phyloP scores from a whole-genome alignment of 2,329 filamentous ascomycete species.

The Alternaria rosae region DNA sequence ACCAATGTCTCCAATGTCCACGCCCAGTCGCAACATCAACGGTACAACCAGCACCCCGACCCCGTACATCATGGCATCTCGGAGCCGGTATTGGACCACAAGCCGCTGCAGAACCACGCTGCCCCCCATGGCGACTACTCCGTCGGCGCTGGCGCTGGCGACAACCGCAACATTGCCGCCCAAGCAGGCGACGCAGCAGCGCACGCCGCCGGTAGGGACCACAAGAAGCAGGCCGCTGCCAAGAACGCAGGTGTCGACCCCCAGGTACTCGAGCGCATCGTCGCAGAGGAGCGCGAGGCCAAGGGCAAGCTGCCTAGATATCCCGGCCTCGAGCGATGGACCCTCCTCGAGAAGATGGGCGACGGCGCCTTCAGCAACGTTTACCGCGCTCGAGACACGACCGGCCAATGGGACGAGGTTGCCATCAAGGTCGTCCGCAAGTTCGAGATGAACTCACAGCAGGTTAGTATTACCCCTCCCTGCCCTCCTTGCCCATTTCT shows the following conservation, averaged over 20 bases:
- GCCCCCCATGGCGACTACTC: slow-evolving; percentile 66
- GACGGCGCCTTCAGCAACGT: slow-evolving; percentile 99
- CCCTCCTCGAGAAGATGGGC: slow-evolving; percentile 94
- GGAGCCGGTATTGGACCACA: slow-evolving; percentile 65
- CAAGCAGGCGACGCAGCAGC: slow-evolving; percentile 72
- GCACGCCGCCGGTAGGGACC: slow-evolving; percentile 67
- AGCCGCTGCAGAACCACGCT: slow-evolving; percentile 60
- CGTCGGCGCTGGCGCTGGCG: slow-evolving; percentile 66
- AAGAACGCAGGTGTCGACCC: slow-evolving; percentile 58
- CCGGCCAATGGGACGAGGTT: slow-evolving; percentile 77
- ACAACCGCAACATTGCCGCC: slow-evolving; percentile 70
- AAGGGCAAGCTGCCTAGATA: slow-evolving; percentile 86
- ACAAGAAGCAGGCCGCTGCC: slow-evolving; percentile 61
- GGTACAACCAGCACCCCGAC: slow-evolving; percentile 56
- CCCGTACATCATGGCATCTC: slow-evolving; percentile 65
- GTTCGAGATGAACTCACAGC: slow-evolving; percentile 97
- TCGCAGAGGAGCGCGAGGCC: slow-evolving; percentile 89
- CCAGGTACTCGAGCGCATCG: slow-evolving; percentile 79
- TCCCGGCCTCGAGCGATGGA: slow-evolving; percentile 84
- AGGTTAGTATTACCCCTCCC: slow-evolving; percentile 72
- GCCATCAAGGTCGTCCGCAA: slow-evolving; percentile 99
- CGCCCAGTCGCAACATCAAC: slow-evolving; percentile 65
- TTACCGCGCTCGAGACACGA: slow-evolving; percentile 82
- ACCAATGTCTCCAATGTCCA: slow-evolving; percentile 70
- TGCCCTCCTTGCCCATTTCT: slow-evolving; percentile 40